phyloP scores from a whole-genome alignment of 306 rosid genomes.

The Sindora glabra region DNA sequence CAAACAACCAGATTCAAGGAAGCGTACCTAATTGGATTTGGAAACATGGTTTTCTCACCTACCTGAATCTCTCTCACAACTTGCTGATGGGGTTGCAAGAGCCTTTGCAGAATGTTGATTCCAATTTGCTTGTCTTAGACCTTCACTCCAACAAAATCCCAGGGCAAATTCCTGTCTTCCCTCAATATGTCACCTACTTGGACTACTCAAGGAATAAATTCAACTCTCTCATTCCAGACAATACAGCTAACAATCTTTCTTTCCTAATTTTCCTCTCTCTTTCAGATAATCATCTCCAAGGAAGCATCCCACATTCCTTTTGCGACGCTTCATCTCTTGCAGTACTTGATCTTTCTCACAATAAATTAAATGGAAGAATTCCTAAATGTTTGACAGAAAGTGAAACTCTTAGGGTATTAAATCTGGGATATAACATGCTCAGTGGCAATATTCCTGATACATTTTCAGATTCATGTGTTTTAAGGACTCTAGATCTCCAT shows the following conservation, averaged over 20 bases:
- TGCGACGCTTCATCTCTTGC: constrained; percentile 26
- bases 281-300: constrained; percentile 12
- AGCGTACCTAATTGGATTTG: constrained; percentile 54
- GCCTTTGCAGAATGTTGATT: background rate
- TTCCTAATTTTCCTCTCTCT: constrained; percentile 12
- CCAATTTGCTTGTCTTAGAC: constrained; percentile 10
- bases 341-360: constrained; percentile 44
- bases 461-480: constrained; percentile 14
- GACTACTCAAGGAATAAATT: constrained; percentile 39
- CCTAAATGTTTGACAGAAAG: constrained; percentile 20
- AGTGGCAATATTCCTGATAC: constrained; percentile 7
- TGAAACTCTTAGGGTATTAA: constrained; percentile 18
- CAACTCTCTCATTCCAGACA: constrained; percentile 7
- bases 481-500: constrained; percentile 31
- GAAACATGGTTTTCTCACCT: constrained; percentile 9
- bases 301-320: constrained; percentile 22
- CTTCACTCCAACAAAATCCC: constrained; percentile 33
- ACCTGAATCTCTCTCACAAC: constrained; percentile 51
- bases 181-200: background rate
- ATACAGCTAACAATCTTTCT: background rate
- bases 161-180: constrained; percentile 22
- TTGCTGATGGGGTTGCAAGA: constrained; percentile 16
- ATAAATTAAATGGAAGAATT: constrained; percentile 24
- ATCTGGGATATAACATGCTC: constrained; percentile 24
- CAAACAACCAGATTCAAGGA: constrained; percentile 35